phyloP scores from a whole-genome alignment of 148 eudicot species.

The Suaeda aralocaspica region DNA sequence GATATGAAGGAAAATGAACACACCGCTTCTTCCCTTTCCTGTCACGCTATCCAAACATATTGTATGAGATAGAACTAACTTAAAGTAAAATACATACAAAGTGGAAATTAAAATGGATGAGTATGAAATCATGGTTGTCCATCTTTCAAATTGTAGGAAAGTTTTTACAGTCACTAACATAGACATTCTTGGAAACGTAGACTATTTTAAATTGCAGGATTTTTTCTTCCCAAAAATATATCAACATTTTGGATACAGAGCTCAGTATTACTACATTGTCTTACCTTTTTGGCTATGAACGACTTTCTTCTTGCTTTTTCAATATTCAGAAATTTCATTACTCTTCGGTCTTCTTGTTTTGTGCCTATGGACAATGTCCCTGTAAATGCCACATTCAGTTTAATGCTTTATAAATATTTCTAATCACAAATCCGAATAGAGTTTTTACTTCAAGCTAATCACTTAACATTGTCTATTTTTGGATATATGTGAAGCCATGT shows the following conservation, averaged over 20 bases:
- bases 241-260: constrained; percentile 18
- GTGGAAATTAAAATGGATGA: too few species aligned
- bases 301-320: not conserved
- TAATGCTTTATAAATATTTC: not conserved
- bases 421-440: not conserved
- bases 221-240: not conserved
- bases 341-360: constrained; percentile 8
- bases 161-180: not conserved
- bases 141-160: not conserved
- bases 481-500: too few species aligned
- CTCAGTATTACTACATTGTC: not conserved
- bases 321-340: not conserved
- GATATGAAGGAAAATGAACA: too few species aligned
- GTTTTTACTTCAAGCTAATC: not conserved
- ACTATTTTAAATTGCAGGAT: not conserved
- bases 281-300: constrained; percentile 19
- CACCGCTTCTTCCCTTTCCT: too few species aligned
- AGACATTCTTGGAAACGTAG: constrained; percentile 1
- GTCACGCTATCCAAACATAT: too few species aligned
- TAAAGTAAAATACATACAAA: too few species aligned
- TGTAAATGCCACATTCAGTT: not conserved
- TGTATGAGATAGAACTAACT: too few species aligned
- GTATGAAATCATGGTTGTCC: too few species aligned
- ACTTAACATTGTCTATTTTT: not conserved
- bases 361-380: not conserved